phyloP scores from a whole-genome alignment of 2,329 filamentous ascomycete species.

The Aureobasidium pullulans region DNA sequence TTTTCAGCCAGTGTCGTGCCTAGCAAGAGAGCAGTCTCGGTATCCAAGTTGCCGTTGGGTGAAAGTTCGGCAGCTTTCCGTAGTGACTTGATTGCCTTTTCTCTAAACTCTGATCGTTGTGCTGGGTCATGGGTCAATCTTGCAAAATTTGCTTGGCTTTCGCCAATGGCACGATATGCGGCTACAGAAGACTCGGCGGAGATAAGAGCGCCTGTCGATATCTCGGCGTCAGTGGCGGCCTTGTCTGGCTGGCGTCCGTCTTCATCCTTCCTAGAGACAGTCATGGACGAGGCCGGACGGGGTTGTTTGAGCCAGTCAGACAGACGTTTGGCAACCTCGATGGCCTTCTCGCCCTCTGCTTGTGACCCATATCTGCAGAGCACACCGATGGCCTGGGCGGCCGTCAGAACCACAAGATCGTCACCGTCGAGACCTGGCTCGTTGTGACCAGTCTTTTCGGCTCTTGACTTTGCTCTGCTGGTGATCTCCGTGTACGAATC shows the following conservation, averaged over 20 bases:
- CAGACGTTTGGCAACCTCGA: constrained; percentile 61
- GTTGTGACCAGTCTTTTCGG: constrained; percentile 63
- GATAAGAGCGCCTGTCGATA: constrained; percentile 37
- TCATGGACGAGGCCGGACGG: constrained; percentile 24
- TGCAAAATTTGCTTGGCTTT: constrained; percentile 83
- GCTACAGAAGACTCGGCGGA: constrained; percentile 56
- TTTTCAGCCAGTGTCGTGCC: constrained; percentile 83
- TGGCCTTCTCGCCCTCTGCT: constrained; percentile 71
- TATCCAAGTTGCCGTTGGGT: constrained; percentile 41
- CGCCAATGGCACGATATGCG: constrained; percentile 76
- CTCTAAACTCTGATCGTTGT: constrained; percentile 63
- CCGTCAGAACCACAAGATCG: constrained; percentile 65
- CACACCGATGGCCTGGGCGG: constrained; percentile 70
- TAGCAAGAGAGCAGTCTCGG: constrained; percentile 73
- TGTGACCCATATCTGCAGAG: constrained; percentile 74
- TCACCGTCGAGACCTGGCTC: constrained; percentile 73
- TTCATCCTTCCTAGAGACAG: constrained; percentile 13
- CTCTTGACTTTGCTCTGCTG: constrained; percentile 73
- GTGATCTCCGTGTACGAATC: constrained; percentile 89
- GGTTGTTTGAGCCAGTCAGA: constrained; percentile 66
- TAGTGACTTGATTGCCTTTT: constrained; percentile 61
- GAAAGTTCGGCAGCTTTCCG: constrained; percentile 2
- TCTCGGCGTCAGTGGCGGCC: constrained; percentile 23
- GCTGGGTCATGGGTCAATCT: constrained; percentile 69
- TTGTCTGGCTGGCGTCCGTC: constrained; percentile 8